These are phyloP conservation scores for Akanthomyces muscarius DNA, from an alignment of 2,329 filamentous ascomycete species.

Conservation along the genomic window DNA sequence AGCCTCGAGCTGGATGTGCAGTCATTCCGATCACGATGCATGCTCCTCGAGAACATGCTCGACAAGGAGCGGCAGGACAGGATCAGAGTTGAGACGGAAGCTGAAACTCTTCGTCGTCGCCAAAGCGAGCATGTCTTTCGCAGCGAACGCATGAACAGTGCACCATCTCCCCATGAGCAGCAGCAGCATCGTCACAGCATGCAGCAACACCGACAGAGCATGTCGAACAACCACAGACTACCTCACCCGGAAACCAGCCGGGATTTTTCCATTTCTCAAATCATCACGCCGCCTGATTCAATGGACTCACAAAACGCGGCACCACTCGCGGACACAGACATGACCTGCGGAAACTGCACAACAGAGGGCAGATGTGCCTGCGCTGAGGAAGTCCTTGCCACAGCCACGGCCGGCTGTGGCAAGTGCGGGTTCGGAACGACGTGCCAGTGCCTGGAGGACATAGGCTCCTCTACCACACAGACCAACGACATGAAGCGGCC, in stretches of 20 bases:
- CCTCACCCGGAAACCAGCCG: slow-evolving; percentile 31
- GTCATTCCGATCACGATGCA: slow-evolving; percentile 58
- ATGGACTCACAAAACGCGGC: slow-evolving; percentile 29
- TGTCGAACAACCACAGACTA: slow-evolving; percentile 25
- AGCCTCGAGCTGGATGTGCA: slow-evolving; percentile 63
- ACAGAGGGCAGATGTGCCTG: slow-evolving; percentile 53
- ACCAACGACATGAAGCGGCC: slow-evolving; percentile 45
- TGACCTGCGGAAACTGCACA: slow-evolving; percentile 55
- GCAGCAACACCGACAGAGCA: slow-evolving; percentile 26
- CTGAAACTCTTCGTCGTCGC: slow-evolving; percentile 32
- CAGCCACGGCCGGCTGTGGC: slow-evolving; percentile 56
- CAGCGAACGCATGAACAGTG: slow-evolving; percentile 23
- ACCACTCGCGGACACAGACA: slow-evolving; percentile 28
- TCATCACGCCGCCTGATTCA: slow-evolving; percentile 51
- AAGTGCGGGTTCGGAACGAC: slow-evolving; percentile 59
- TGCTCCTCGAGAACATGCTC: slow-evolving; percentile 60
- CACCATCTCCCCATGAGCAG: slow-evolving; percentile 14
- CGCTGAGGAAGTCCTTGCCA: slow-evolving; percentile 54
- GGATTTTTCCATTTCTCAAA: slow-evolving; percentile 54
- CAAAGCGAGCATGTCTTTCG: slow-evolving; percentile 28
- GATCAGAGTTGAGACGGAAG: slow-evolving; percentile 40
- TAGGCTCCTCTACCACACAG: slow-evolving; percentile 37
- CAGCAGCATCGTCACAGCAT: slow-evolving; percentile 27
- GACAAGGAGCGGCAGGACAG: slow-evolving; percentile 53
- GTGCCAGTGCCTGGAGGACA: slow-evolving; percentile 63